Percentiles rank a stretch among this genome's conserved stretches.
Conservation (phyloP, 192 early-diverging fungal species). For the Phycomyces blakesleeanus region DNA sequence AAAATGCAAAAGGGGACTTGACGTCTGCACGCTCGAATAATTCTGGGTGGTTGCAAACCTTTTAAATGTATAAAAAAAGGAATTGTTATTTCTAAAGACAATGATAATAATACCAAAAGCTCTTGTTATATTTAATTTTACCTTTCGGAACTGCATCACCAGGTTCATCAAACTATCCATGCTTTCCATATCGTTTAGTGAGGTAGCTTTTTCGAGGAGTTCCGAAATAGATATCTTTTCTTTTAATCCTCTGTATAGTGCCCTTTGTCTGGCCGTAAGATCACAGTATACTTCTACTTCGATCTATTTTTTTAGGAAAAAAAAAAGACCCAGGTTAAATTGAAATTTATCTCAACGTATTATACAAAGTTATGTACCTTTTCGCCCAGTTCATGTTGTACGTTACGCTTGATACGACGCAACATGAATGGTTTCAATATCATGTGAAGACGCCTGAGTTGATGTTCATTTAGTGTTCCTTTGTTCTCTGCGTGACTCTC, state of each 20-base stretch:
- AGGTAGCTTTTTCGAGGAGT: conserved; percentile 64
- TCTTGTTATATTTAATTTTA: background rate
- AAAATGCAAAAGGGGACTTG: conserved; percentile 63
- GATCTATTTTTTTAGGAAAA: no score
- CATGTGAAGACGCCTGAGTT: conserved; percentile 81
- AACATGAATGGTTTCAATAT: conserved; percentile 96
- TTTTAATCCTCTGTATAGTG: conserved; percentile 70
- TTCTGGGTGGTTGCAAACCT: conserved; percentile 84
- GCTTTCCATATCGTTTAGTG: conserved; percentile 60
- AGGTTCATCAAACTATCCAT: conserved; percentile 86
- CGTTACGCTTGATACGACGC: conserved; percentile 84
- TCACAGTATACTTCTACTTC: conserved; percentile 79
- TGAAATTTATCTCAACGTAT: background rate
- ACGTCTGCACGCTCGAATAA: conserved; percentile 85
- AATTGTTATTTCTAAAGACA: no score
- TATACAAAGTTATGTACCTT: conserved; percentile 46
- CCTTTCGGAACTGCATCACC: conserved; percentile 91
- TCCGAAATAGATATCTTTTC: conserved; percentile 78
- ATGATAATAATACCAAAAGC: no score
- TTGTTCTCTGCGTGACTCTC: conserved; percentile 87
- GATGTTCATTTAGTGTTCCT: conserved; percentile 75
- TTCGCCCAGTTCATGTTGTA: conserved; percentile 86
- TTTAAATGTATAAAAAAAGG: conserved; percentile 5
- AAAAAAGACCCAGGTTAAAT: background rate
- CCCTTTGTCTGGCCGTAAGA: conserved; percentile 69